Base-by-base conservation (phyloP, 1,284 basidiomycete species). In the Sanghuangporus sanghuang region DNA sequence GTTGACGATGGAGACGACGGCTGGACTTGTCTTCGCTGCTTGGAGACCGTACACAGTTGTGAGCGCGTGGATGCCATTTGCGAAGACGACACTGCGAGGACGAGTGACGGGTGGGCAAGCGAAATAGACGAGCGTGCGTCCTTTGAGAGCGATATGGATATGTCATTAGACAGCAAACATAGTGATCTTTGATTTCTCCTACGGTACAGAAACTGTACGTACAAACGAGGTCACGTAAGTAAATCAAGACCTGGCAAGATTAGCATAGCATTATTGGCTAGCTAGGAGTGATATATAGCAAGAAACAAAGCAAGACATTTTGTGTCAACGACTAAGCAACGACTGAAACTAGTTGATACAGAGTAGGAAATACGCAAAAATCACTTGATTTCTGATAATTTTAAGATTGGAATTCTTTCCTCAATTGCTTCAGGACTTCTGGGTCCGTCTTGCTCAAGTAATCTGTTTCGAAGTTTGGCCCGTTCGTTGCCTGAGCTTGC, bases 1-100 rank as follows among this genome's bases (percentile, higher is more conserved):
- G 84, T 84, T 6, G 89, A 90, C 63, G 89, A 90, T 55, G 83
- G 79, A 18, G 77, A 78, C 40, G 80, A 81, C 12, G 81, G 79
- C 21, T 96, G 94, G 94, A 83, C 85, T 67, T 96, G 94, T 73
- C 73, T 95, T 63, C 79, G 93, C 53, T 96, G 94, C 71, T 81
- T 80, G 6, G 80, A 84, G 64, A 73, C 73, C 1, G 86, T 92
- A 12, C 78, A 74, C 60, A 78, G 78, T 61, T 85, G 83, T 4
- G 85, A 89, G 58, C 75, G 83, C 36, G 69, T 76, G 7, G 74
- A 76, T 65, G 71, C 42, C 7, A 50, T 59, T 11, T 27, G 32
- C 11, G 50, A 69, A 21, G 63, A 64, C 23, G 52, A 61, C n/a
- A 44, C 63, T 38, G 18, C 57, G 21, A 46, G 23, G 35, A 56